These are phyloP conservation scores for Climacium dendroides DNA, from an alignment of 225 moss, liverwort and hornwort species.

Conservation along the genomic window DNA sequence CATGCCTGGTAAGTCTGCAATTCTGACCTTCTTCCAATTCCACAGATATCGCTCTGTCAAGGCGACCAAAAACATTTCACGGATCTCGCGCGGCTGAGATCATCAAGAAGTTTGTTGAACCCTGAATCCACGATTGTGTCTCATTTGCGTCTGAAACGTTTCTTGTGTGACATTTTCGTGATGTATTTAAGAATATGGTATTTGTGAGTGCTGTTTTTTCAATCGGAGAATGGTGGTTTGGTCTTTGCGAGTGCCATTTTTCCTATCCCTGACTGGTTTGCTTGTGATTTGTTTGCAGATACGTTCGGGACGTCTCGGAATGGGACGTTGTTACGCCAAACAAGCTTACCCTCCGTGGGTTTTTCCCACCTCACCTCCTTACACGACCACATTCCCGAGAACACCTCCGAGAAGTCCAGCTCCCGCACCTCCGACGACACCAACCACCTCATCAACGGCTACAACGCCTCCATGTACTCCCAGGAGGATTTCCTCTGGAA, in stretches of 20 bases:
- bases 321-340: conserved; percentile 7
- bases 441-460: conserved; percentile 22
- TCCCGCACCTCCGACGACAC: conserved; percentile 32
- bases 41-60: no score
- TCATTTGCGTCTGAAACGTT: neutral
- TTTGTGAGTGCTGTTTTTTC: neutral
- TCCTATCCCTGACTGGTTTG: neutral
- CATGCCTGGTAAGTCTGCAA: neutral
- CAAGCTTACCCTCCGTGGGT: conserved; percentile 7
- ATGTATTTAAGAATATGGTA: neutral
- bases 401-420: conserved; percentile 24
- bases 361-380: neutral
- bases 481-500: conserved; percentile 43
- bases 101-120: neutral
- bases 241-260: neutral
- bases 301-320: conserved; percentile 3
- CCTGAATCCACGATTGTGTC: neutral
- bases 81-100: neutral
- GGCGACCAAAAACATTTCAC: neutral
- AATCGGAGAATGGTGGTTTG: neutral
- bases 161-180: neutral
- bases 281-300: neutral
- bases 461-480: conserved; percentile 30
- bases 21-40: neutral
- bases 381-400: conserved; percentile 21